Percentiles rank a stretch among this genome's conserved stretches.
phyloP scores from a whole-genome alignment of 2,329 filamentous ascomycete species.

The Trichoderma polysporum region DNA sequence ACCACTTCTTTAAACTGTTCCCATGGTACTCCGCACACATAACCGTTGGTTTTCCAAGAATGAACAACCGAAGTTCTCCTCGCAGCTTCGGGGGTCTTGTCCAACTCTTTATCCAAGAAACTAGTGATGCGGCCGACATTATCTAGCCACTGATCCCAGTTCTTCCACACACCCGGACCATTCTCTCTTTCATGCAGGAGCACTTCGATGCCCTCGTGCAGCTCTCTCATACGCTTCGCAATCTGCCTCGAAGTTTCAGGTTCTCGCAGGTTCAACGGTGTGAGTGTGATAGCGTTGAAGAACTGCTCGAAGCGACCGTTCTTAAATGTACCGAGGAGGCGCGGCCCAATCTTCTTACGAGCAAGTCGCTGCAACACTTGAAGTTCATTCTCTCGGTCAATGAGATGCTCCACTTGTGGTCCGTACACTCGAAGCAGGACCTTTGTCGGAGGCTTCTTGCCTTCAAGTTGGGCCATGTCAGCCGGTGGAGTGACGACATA shows the following conservation, averaged over 20 bases:
- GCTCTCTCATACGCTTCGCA: constrained; percentile 93
- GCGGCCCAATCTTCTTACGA: constrained; percentile 88
- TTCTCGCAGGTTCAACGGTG: constrained; percentile 71
- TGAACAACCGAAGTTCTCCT: constrained; percentile 35
- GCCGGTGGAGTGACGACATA: constrained; percentile 87
- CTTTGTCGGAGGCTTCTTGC: constrained; percentile 58
- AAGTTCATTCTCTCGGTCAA: constrained; percentile 88
- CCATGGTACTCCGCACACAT: constrained; percentile 85
- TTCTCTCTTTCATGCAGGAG: constrained; percentile 72
- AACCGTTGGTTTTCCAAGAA: constrained; percentile 67
- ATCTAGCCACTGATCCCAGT: constrained; percentile 90
- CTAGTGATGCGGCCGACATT: constrained; percentile 61
- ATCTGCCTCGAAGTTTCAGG: constrained; percentile 87
- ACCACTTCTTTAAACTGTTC: constrained; percentile 70
- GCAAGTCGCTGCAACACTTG: constrained; percentile 82
- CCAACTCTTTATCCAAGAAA: constrained; percentile 59
- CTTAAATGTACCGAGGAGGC: constrained; percentile 84
- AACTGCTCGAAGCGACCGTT: constrained; percentile 97
- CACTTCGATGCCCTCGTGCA: constrained; percentile 90
- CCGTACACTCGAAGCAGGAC: constrained; percentile 90
- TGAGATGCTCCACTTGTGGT: constrained; percentile 91
- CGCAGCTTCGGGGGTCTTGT: constrained; percentile 36
- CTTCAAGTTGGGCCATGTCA: constrained; percentile 47
- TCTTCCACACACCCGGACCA: constrained; percentile 82
- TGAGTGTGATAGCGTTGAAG: constrained; percentile 81